Evolutionary conservation across 2,329 filamentous ascomycete species (phyloP).

Genomic region (Ambrosiella beaveri): DNA sequence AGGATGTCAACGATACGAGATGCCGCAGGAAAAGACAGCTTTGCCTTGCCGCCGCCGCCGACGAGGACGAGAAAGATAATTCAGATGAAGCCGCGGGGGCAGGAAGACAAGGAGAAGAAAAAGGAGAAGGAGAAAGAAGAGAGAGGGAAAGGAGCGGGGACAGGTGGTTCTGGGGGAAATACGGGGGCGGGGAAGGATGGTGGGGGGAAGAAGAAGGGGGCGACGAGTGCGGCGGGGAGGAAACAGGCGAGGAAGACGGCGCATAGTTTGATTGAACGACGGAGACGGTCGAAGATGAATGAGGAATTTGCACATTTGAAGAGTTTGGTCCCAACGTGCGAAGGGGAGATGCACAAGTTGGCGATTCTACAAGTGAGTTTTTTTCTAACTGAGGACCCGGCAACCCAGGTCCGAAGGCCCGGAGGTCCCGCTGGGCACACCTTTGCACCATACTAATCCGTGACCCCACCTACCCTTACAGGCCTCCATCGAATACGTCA

Average conservation of each 20-base stretch:
- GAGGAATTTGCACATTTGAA: slow-evolving; percentile 91
- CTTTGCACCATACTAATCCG: too few relatives aligned
- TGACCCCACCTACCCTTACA: slow-evolving; percentile 20
- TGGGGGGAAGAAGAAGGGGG: slow-evolving; percentile 61
- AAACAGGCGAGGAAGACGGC: slow-evolving; percentile 94
- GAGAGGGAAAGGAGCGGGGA: slow-evolving; percentile 8
- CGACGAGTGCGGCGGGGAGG: slow-evolving; percentile 68
- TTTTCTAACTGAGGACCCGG: background rate
- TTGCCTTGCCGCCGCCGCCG: slow-evolving; percentile 77
- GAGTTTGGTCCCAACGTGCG: slow-evolving; percentile 86
- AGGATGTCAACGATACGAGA: slow-evolving; percentile 30
- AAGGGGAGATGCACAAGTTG: slow-evolving; percentile 96
- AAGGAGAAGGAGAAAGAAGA: slow-evolving; percentile 17
- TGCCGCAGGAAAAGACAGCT: slow-evolving; percentile 36
- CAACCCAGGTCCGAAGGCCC: too few relatives aligned
- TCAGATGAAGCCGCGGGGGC: slow-evolving; percentile 66
- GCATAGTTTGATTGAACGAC: slow-evolving; percentile 82
- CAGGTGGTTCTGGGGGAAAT: slow-evolving; percentile 2
- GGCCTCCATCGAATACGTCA: slow-evolving; percentile 92
- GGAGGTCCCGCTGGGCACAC: too few relatives aligned
- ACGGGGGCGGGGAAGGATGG: slow-evolving; percentile 12
- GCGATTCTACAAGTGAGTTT: slow-evolving; percentile 70
- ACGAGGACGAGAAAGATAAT: slow-evolving; percentile 91
- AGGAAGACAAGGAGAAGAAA: slow-evolving; percentile 16
- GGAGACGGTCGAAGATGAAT: slow-evolving; percentile 92